Evolutionary conservation across 2,329 filamentous ascomycete genomes (phyloP).

Genomic region (Endocalyx cinctus): DNA sequence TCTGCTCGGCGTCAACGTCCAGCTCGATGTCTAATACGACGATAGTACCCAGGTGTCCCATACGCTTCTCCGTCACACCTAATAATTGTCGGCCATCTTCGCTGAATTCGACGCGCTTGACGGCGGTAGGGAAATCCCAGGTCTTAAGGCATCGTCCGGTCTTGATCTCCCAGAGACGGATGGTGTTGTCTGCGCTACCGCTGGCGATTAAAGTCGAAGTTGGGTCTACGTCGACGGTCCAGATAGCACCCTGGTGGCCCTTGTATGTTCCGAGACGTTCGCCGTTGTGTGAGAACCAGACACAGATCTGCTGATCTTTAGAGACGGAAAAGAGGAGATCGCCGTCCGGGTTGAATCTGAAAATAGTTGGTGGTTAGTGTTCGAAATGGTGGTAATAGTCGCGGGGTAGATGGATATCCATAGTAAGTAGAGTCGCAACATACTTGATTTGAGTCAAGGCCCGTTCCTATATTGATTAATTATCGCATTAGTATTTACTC

Average conservation of each 20-base stretch:
- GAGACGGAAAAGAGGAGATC: constrained; percentile 93
- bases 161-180: constrained; percentile 94
- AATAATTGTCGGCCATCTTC: constrained; percentile 87
- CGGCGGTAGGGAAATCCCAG: constrained; percentile 95
- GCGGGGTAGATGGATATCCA: constrained; percentile 8
- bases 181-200: constrained; percentile 96
- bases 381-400: constrained; percentile 6
- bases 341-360: constrained; percentile 85
- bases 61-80: constrained; percentile 97
- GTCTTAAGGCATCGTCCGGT: constrained; percentile 90
- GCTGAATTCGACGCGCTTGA: constrained; percentile 97
- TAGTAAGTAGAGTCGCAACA: constrained; percentile 21
- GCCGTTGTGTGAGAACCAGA: constrained; percentile 95
- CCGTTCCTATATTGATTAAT: constrained; percentile 61
- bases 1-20: constrained; percentile 79
- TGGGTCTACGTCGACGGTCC: constrained; percentile 96
- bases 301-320: constrained; percentile 96
- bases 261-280: constrained; percentile 95
- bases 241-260: constrained; percentile 95
- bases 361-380: constrained; percentile 11
- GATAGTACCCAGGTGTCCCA: constrained; percentile 92
- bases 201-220: constrained; percentile 88
- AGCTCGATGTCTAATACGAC: constrained; percentile 85
- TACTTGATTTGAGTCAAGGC: constrained; percentile 92
- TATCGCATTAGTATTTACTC: constrained; percentile 8